Evolutionary conservation across 805 yeast species (phyloP), one percentile per base, ranked within the genome.

Genomic region (Ogataea siamensis): DNA sequence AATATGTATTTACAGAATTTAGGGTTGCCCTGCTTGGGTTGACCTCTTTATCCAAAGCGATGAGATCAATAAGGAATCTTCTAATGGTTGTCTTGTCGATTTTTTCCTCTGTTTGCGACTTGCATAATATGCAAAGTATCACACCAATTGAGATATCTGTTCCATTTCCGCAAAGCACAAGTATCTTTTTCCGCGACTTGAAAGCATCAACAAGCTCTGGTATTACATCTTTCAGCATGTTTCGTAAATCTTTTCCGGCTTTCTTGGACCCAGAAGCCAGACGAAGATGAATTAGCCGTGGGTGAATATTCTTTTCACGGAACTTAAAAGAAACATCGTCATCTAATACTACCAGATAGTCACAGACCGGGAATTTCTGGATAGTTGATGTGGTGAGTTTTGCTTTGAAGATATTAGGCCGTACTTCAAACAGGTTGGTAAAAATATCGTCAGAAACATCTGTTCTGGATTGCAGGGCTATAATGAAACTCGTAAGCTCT

Each of bases 1-100:
- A 47, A 43, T 46, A 75, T 2, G 78, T 59, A 45, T 86, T 83
- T 2, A 84, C 77, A 19, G 89, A 73, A 49, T 82, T 88, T 27
- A 86, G 63, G 0, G 94, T 83, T 8, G 86, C 79, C 34, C 96
- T 66, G 39, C 88, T 79, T 0, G 95, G 95, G 43, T 86, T 83
- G 4, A 74, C 75, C 27, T 70, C 74, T n/a, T 73, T 55, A 35
- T 46, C 45, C 6, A 63, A 56, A 3, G 69, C 60, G 12, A 73
- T 65, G 3, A 87, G 50, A 31, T 56, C 57, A 2, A 78, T 72
- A 20, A 87, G 60, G 38, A 83, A 80, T 40, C 69, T 70, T 39
- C 78, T 71, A 4, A 59, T 50, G 1, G 32, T 8, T 3, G 37
- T 36, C 24, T 59, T 59, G 17, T 44, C 43, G 2, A 52, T 17